Evolutionary conservation across 305 asterid species (phyloP).

Genomic region (Fraxinus sp.): DNA sequence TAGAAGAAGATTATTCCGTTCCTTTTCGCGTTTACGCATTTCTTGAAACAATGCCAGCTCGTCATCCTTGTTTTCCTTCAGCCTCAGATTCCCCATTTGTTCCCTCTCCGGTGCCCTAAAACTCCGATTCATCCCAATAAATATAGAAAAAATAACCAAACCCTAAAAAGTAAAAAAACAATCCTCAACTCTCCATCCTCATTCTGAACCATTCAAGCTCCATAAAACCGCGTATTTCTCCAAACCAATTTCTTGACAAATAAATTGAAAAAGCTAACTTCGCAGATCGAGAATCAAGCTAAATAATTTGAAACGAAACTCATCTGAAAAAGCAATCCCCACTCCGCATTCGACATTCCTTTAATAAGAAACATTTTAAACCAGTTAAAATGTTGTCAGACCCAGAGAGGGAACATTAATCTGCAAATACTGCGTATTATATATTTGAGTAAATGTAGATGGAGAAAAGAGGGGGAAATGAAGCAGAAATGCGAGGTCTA

Average conservation of each 20-base stretch:
- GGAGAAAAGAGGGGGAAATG: not conserved
- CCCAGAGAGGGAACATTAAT: not conserved
- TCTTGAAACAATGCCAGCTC: constrained; percentile 88
- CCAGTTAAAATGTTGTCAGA: not conserved
- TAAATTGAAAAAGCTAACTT: constrained; percentile 24
- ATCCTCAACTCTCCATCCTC: constrained; percentile 33
- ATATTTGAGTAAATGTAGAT: not conserved
- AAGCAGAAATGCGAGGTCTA: not conserved
- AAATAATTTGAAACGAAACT: constrained; percentile 29
- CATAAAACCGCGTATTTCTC: constrained; percentile 37
- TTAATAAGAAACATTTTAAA: constrained; percentile 19
- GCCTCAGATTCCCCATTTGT: constrained; percentile 60
- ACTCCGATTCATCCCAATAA: constrained; percentile 78
- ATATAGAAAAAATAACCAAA: not conserved
- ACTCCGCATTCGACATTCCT: constrained; percentile 33
- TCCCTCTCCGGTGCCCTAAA: constrained; percentile 81
- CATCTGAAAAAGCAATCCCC: constrained; percentile 37
- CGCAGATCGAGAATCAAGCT: constrained; percentile 51
- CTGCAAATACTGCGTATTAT: not conserved
- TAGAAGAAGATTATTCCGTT: constrained; percentile 66
- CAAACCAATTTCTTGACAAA: constrained; percentile 6
- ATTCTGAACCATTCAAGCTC: constrained; percentile 29
- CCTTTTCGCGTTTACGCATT: constrained; percentile 92
- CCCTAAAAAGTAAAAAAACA: not conserved
- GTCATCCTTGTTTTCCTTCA: constrained; percentile 79